These are phyloP conservation scores for Aleurites moluccanus DNA, from an alignment of 441 rosid genomes.

Conservation along the genomic window DNA sequence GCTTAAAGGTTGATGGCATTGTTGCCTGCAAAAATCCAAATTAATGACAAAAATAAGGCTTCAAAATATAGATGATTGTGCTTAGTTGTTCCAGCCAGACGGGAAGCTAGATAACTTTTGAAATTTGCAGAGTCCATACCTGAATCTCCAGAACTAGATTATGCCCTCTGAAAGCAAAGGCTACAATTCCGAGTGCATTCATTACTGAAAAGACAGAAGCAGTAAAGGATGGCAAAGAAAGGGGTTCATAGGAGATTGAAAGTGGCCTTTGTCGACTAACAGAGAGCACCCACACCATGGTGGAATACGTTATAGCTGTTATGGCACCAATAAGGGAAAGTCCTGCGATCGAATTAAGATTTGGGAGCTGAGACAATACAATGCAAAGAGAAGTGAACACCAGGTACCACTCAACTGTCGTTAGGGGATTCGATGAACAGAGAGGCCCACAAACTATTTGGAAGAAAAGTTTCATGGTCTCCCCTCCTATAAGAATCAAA, in stretches of 20 bases:
- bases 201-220: conserved; percentile 67
- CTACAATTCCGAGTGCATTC: conserved; percentile 93
- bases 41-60: background rate
- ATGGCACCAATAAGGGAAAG: conserved; percentile 91
- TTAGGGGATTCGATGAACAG: conserved; percentile 81
- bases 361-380: conserved; percentile 94
- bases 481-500: conserved; percentile 86
- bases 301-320: conserved; percentile 85
- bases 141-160: conserved; percentile 88
- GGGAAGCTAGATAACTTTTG: background rate
- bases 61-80: background rate
- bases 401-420: conserved; percentile 93
- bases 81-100: background rate
- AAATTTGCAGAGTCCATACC: conserved; percentile 38
- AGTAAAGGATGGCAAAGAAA: conserved; percentile 56
- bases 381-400: conserved; percentile 91
- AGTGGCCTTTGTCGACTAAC: conserved; percentile 90
- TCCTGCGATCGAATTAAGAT: conserved; percentile 95
- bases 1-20: conserved; percentile 96
- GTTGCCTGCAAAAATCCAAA: conserved; percentile 60
- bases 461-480: conserved; percentile 90
- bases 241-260: conserved; percentile 68
- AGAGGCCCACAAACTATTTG: conserved; percentile 90
- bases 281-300: conserved; percentile 97
- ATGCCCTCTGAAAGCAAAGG: conserved; percentile 94